Base-by-base conservation (phyloP, 345 rosid genomes). In the Aegle marmelos region DNA sequence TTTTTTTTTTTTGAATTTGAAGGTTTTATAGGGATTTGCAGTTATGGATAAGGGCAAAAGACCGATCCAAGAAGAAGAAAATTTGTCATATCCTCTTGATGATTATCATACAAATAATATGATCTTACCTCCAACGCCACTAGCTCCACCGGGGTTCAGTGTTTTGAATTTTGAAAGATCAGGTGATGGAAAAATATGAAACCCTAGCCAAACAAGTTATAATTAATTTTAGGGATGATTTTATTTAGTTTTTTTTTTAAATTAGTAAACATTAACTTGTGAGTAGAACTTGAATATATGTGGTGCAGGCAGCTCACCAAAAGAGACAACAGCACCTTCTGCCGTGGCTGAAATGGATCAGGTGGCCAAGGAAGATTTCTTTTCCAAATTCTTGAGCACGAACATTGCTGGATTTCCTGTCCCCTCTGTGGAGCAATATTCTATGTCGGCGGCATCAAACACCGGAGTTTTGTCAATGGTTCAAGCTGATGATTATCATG, bases 21-120 rank as follows among this genome's bases (percentile, higher is more conserved):
- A 48, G 53, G 27, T 25, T 27, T 17, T 10, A 2, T n/a, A 37
- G 24, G n/a, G 41, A 57, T 48, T 48, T 60, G 7, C 63, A 59
- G 50, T 22, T 9, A 80, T 70, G 76, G 83, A 80, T 9, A 76
- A 76, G 67, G 79, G 73, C 11, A 75, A 76, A 77, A 70, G 25
- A 39, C 53, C 73, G 22, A 80, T 56, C 37, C 24, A 67, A 16
- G 72, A 65, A 36, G 83, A 61, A 75, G 83, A 70, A 30, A 33
- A 45, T 63, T 41, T 53, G 9, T 63, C 14, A 8, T 64, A 63
- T 8, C 16, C 33, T 63, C 58, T 22, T 3, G 41, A 64, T 19
- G 36, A 73, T 34, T 7, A 17, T 70, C 5, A 41, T 24, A 31
- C 59, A 16, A 9, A 48, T 24, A 41, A 41, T 61, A 17, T 19